Conservation (phyloP, 306 rosid species). For the peach (Prunus persica) region Prunus_persica_NCBIv2 NC_034012.1:6348001-6348500, state of each 20-base stretch:
- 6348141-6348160: not conserved
- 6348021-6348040: not conserved
- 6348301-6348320: not conserved
- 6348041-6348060: not conserved
- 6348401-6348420: not conserved
- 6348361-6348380: not conserved
- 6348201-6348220: not conserved
- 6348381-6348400: not conserved
- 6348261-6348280: not conserved
- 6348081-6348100: not conserved
- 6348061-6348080: not conserved
- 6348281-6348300: not conserved
- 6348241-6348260: not conserved
- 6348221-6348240: not conserved
- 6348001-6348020: conserved; percentile 62
- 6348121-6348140: not conserved
- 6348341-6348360: not conserved
- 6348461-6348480: not conserved
- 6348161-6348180: not conserved
- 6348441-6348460: not conserved
- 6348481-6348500: not conserved
- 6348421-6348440: not conserved
- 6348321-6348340: not conserved
- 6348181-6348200: not conserved
- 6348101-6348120: not conserved